A percentile compares a stretch with the other conserved stretches of the same genome.
Evolutionary conservation across 345 rosid genomes (phyloP).

Genomic region (Corymbia maculata): DNA sequence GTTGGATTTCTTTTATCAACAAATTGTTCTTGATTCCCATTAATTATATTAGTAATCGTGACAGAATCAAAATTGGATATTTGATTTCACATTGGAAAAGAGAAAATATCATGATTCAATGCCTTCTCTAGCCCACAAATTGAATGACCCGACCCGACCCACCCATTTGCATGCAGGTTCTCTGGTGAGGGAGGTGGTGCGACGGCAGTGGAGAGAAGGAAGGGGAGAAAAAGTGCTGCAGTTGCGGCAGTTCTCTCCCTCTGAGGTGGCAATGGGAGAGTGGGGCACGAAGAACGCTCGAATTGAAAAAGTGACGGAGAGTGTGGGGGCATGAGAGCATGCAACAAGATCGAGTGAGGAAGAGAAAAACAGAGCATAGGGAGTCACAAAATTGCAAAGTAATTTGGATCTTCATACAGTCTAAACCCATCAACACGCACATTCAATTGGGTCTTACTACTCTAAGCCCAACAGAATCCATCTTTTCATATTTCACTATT

Average conservation of each 20-base stretch:
- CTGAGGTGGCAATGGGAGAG: neutral
- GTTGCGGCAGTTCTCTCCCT: neutral
- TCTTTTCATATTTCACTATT: no score
- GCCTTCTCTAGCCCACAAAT: neutral
- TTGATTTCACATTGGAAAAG: no score
- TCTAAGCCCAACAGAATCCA: neutral
- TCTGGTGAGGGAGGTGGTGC: neutral
- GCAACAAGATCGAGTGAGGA: neutral
- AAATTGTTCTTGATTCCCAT: no score
- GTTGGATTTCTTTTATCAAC: no score
- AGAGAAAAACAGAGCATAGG: neutral
- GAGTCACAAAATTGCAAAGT: neutral
- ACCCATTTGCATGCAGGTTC: neutral
- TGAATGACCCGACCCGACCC: neutral
- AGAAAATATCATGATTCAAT: neutral
- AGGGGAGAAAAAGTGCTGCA: neutral
- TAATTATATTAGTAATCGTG: neutral
- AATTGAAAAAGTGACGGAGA: neutral
- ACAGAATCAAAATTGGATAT: neutral
- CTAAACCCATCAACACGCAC: neutral
- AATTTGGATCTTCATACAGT: neutral
- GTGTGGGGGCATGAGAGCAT: fast-evolving
- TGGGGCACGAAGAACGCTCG: neutral
- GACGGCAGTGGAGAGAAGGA: neutral
- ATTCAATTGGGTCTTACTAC: neutral